Conservation (phyloP, 768 basidiomycete genomes). For the Suillus cothurnatus region DNA sequence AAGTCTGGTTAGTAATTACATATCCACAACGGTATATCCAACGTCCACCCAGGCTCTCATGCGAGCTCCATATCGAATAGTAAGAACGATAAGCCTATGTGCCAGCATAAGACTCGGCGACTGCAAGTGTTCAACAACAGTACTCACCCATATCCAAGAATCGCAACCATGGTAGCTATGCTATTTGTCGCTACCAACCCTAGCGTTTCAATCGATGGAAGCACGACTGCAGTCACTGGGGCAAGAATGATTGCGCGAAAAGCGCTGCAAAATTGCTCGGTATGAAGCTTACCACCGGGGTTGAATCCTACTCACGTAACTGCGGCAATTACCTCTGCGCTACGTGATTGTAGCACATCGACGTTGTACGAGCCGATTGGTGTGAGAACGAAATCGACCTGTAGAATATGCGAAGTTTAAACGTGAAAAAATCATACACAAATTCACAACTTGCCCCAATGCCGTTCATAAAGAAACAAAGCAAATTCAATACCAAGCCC, state of each 20-base stretch:
- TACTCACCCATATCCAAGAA: slow-evolving; percentile 52
- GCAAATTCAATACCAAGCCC: slow-evolving; percentile 51
- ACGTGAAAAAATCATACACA: not conserved
- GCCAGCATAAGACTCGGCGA: not conserved
- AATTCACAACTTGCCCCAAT: slow-evolving; percentile 48
- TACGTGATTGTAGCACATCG: slow-evolving; percentile 56
- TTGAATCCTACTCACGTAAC: slow-evolving; percentile 41
- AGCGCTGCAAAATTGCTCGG: slow-evolving; percentile 37
- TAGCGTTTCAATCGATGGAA: slow-evolving; percentile 52
- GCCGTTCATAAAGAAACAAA: slow-evolving; percentile 60
- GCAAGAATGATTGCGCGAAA: slow-evolving; percentile 49
- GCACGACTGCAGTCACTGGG: slow-evolving; percentile 43
- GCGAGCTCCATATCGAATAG: slow-evolving; percentile 51
- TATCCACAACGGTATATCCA: slow-evolving; percentile 27
- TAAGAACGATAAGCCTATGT: slow-evolving; percentile 45
- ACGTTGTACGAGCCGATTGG: slow-evolving; percentile 59
- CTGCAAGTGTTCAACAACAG: not conserved
- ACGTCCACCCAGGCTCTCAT: slow-evolving; percentile 55
- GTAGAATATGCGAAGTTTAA: not conserved
- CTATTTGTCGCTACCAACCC: slow-evolving; percentile 51
- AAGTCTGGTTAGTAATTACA: not conserved
- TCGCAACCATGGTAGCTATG: slow-evolving; percentile 44
- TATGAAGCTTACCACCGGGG: not conserved
- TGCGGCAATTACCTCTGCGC: slow-evolving; percentile 61
- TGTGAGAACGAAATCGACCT: slow-evolving; percentile 58